These are phyloP conservation scores for Sicyos edulis DNA, from an alignment of 306 rosid species.

Conservation along the genomic window DNA sequence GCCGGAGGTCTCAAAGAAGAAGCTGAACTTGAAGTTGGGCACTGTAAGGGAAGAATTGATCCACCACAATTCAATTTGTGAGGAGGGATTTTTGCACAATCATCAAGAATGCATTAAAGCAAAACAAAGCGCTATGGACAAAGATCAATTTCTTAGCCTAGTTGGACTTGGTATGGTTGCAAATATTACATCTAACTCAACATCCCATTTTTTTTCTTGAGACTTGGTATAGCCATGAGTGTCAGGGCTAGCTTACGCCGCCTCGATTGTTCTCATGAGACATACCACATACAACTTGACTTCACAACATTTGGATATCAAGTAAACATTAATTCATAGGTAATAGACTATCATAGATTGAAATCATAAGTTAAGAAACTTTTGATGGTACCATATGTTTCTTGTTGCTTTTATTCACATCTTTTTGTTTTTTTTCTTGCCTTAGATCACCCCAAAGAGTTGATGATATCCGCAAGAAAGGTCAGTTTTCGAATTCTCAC, in stretches of 20 bases:
- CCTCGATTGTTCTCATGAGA: too few relatives aligned
- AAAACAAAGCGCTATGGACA: slow-evolving; percentile 25
- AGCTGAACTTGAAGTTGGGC: slow-evolving; percentile 32
- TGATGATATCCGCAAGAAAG: slow-evolving; percentile 25
- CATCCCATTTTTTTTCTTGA: background rate
- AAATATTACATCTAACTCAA: background rate
- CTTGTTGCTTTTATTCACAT: background rate
- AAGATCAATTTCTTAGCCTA: slow-evolving; percentile 33
- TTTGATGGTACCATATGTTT: background rate
- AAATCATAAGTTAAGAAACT: too few relatives aligned
- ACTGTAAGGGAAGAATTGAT: slow-evolving; percentile 23
- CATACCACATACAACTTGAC: too few relatives aligned
- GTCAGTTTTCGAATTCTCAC: slow-evolving; percentile 20
- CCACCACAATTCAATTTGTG: slow-evolving; percentile 27
- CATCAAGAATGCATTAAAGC: slow-evolving; percentile 51
- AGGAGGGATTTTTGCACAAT: slow-evolving; percentile 42
- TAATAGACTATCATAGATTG: too few relatives aligned
- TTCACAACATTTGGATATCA: too few relatives aligned
- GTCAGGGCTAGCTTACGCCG: too few relatives aligned
- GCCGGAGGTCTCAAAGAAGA: slow-evolving; percentile 26
- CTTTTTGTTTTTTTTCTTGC: slow-evolving; percentile 1
- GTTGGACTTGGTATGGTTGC: slow-evolving; percentile 45
- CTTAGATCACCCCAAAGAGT: slow-evolving; percentile 33
- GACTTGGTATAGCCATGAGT: too few relatives aligned
- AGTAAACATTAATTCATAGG: too few relatives aligned